phyloP scores from a whole-genome alignment of 2,329 filamentous ascomycete genomes.

The Chaetomiaceae sp. region DNA sequence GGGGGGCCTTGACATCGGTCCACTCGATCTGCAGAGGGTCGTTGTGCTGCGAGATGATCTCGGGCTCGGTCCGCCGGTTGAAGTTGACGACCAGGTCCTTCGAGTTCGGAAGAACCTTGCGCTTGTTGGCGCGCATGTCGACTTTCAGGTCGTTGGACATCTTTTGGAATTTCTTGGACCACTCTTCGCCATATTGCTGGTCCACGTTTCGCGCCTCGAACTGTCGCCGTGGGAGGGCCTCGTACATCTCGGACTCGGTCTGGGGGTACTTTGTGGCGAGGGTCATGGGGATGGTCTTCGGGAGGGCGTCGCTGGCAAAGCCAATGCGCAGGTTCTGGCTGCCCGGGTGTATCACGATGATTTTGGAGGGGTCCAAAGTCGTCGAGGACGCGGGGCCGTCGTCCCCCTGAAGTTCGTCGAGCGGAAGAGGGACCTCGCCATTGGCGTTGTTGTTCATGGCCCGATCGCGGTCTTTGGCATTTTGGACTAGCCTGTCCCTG shows the following conservation, averaged over 20 bases:
- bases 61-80: conserved; percentile 78
- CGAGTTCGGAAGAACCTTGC: conserved; percentile 92
- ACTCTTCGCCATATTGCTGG: conserved; percentile 83
- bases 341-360: conserved; percentile 91
- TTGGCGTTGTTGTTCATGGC: conserved; percentile 73
- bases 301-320: conserved; percentile 89
- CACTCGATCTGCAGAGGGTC: conserved; percentile 91
- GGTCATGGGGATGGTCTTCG: conserved; percentile 90
- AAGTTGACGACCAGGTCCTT: conserved; percentile 94
- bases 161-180: conserved; percentile 67
- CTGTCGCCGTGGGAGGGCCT: conserved; percentile 69
- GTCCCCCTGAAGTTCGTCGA: conserved; percentile 55
- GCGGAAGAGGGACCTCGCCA: conserved; percentile 57
- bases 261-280: conserved; percentile 73
- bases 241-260: conserved; percentile 79
- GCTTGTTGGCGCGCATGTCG: conserved; percentile 89
- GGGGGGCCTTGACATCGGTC: conserved; percentile 70
- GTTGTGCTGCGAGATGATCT: conserved; percentile 89
- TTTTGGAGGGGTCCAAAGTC: conserved; percentile 73
- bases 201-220: conserved; percentile 60
- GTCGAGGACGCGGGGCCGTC: conserved; percentile 51
- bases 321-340: conserved; percentile 95
- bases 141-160: conserved; percentile 84
- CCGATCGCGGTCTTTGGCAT: conserved; percentile 81
- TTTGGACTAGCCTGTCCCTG: conserved; percentile 76